These are phyloP conservation scores for Cercospora sojina DNA, from an alignment of 2,329 filamentous ascomycete genomes.

Conservation along the genomic window DNA sequence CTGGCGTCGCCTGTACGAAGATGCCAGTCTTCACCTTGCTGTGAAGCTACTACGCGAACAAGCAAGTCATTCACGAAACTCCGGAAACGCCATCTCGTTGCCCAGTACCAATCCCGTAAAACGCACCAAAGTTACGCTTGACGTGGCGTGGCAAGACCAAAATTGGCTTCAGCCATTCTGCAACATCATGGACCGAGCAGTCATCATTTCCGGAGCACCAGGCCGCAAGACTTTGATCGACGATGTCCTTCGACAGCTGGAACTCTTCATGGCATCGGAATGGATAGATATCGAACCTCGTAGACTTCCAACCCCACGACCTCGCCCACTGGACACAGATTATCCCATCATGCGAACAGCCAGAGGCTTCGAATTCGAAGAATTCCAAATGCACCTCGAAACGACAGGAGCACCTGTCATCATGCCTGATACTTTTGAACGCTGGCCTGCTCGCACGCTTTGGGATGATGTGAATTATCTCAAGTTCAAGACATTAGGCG, in stretches of 20 bases:
- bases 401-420: slow-evolving; percentile 57
- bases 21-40: slow-evolving; percentile 66
- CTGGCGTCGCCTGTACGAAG: slow-evolving; percentile 72
- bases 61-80: not conserved
- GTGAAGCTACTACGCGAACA: slow-evolving; percentile 26
- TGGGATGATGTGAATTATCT: slow-evolving; percentile 79
- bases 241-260: slow-evolving; percentile 54
- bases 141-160: not conserved
- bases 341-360: slow-evolving; percentile 14
- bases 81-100: not conserved
- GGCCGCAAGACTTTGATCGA: slow-evolving; percentile 50
- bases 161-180: slow-evolving; percentile 50
- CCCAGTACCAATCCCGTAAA: not conserved
- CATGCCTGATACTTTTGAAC: slow-evolving; percentile 61
- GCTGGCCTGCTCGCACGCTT: slow-evolving; percentile 77
- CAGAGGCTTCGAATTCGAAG: slow-evolving; percentile 25
- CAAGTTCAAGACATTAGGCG: slow-evolving; percentile 69
- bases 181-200: slow-evolving; percentile 67
- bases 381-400: slow-evolving; percentile 35
- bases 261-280: slow-evolving; percentile 29
- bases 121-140: not conserved
- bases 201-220: slow-evolving; percentile 71
- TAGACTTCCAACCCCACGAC: slow-evolving; percentile 17
- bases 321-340: slow-evolving; percentile 12
- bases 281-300: not conserved